These are phyloP conservation scores for Fusarium musae DNA, from an alignment of 2,329 filamentous ascomycete species.

Conservation along the genomic window DNA sequence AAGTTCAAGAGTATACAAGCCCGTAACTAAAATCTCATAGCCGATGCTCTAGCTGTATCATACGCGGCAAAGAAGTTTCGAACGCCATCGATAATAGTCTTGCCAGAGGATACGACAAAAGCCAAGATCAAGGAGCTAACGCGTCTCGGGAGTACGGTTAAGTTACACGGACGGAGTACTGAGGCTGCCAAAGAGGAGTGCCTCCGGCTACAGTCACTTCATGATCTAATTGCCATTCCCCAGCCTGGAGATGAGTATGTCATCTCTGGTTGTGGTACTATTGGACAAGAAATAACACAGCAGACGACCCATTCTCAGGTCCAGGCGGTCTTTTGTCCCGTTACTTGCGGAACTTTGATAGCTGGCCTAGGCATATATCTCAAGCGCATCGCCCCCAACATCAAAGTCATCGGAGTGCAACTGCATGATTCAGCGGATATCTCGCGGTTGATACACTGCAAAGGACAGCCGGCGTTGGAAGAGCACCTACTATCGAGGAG, in stretches of 20 bases:
- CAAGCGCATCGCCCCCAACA: not conserved
- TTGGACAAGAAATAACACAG: not conserved
- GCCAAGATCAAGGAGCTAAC: not conserved
- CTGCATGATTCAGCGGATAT: not conserved
- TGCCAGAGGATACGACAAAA: not conserved
- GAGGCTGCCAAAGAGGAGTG: not conserved
- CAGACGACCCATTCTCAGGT: rapidly evolving
- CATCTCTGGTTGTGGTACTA: not conserved
- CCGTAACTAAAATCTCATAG: not conserved
- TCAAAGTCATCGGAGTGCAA: not conserved
- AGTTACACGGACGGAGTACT: not conserved
- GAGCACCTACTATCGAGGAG: not conserved
- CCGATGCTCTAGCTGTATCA: not conserved
- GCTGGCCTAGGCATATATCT: not conserved
- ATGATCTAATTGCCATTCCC: not conserved
- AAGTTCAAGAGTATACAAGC: not conserved
- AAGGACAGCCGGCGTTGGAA: not conserved
- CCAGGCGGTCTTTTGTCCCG: not conserved
- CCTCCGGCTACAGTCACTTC: not conserved
- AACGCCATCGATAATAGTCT: not conserved
- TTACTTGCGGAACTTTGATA: not conserved
- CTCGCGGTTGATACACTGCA: not conserved
- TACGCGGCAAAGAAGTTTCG: not conserved
- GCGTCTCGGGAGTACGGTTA: not conserved
- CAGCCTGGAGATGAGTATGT: not conserved